Evolutionary conservation across 2,329 filamentous ascomycete species (phyloP).

Genomic region (Chrysosporium keratinophilum): DNA sequence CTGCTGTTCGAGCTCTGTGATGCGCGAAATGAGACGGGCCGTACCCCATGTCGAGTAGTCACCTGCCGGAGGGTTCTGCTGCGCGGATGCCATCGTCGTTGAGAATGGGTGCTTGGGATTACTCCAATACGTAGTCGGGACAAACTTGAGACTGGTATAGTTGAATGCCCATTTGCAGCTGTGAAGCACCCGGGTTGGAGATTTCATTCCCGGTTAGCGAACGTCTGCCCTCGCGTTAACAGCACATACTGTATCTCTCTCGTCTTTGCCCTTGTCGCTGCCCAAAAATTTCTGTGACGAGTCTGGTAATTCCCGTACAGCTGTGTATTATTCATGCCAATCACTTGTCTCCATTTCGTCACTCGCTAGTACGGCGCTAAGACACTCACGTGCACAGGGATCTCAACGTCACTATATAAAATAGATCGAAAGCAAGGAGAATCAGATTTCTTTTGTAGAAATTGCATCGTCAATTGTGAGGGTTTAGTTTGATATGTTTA

Average conservation of each 20-base stretch:
- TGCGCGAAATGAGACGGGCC: conserved; percentile 56
- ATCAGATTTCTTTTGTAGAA: too few relatives aligned
- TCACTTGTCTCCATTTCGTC: background rate
- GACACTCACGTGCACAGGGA: background rate
- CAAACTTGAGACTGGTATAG: background rate
- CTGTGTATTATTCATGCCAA: background rate
- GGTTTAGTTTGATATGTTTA: too few relatives aligned
- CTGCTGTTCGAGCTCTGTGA: conserved; percentile 57
- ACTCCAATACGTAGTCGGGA: background rate
- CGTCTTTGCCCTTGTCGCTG: background rate
- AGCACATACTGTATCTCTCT: background rate
- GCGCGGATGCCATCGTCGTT: conserved; percentile 1
- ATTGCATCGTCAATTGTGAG: too few relatives aligned
- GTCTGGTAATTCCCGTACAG: conserved; percentile 3
- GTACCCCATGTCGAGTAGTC: conserved; percentile 50
- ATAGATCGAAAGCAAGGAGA: too few relatives aligned
- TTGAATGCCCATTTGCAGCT: conserved; percentile 1
- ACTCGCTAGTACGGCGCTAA: background rate
- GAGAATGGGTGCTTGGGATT: background rate
- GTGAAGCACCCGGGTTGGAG: conserved; percentile 2
- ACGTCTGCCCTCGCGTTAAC: background rate
- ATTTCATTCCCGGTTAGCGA: conserved; percentile 9
- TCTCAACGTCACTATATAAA: too few relatives aligned
- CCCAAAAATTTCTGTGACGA: background rate
- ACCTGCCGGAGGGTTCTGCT: background rate